phyloP scores from a whole-genome alignment of 2,329 filamentous ascomycete species.

The Volutella citrinella region DNA sequence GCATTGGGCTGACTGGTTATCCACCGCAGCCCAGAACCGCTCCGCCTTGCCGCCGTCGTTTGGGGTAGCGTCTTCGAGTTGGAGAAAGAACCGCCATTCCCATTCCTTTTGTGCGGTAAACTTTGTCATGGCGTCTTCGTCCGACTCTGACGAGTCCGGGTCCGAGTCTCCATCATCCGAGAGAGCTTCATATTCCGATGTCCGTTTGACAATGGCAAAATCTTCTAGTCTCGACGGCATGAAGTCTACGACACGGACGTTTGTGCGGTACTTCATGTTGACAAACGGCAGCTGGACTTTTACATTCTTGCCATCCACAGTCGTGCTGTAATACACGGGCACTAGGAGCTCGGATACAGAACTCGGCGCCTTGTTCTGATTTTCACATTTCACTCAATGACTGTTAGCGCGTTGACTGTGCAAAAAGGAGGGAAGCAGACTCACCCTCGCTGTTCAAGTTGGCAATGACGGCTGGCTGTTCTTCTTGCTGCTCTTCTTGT shows the following conservation, averaged over 20 bases:
- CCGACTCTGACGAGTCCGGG: conserved; percentile 21
- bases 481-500: conserved; percentile 13
- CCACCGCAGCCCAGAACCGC: conserved; percentile 66
- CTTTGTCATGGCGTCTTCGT: conserved; percentile 19
- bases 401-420: conserved; percentile 8
- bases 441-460: too few relatives aligned
- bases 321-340: conserved; percentile 38
- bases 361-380: conserved; percentile 32
- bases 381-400: conserved; percentile 46
- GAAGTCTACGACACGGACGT: conserved; percentile 80
- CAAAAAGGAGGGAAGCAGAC: conserved; percentile 1
- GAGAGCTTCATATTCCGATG: conserved; percentile 47
- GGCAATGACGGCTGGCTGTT: too few relatives aligned
- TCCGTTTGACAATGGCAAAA: conserved; percentile 55
- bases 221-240: conserved; percentile 66
- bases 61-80: conserved; percentile 66
- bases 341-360: conserved; percentile 39
- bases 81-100: conserved; percentile 82
- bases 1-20: conserved; percentile 51
- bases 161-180: conserved; percentile 37
- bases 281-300: conserved; percentile 63
- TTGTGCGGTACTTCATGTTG: conserved; percentile 66
- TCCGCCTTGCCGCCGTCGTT: conserved; percentile 33
- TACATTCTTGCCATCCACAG: conserved; percentile 35
- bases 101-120: conserved; percentile 44